Conservation (phyloP, 495 filamentous ascomycete species). For the Penicillium chermesinum region DNA sequence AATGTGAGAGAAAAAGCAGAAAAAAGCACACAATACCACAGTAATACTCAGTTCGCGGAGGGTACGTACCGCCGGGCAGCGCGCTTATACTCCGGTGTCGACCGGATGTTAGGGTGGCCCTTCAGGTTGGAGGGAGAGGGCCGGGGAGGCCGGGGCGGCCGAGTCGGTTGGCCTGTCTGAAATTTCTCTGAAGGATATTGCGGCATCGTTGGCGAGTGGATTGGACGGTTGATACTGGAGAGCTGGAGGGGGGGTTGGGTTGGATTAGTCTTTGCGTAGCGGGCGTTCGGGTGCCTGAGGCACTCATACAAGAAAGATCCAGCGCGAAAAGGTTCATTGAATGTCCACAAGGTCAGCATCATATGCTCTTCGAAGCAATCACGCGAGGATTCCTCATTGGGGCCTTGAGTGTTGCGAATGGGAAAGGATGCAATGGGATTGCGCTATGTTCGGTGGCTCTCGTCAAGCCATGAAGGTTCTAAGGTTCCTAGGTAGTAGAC, state of each 20-base stretch:
- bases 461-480: no score
- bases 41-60: not conserved
- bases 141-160: not conserved
- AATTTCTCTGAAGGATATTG: slow-evolving; percentile 5
- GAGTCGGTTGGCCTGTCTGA: not conserved
- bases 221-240: not conserved
- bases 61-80: slow-evolving; percentile 23
- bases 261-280: no score
- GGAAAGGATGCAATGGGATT: no score
- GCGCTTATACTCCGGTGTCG: slow-evolving; percentile 27
- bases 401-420: no score
- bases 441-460: no score
- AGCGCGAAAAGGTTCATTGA: no score
- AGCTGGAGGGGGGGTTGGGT: not conserved
- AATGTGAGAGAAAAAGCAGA: not conserved
- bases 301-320: not conserved
- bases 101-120: slow-evolving; percentile 19
- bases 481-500: no score
- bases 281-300: not conserved
- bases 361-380: not conserved
- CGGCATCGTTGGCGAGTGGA: not conserved
- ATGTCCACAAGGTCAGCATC: not conserved
- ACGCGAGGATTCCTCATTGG: not conserved
- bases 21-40: not conserved
- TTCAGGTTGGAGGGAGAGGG: not conserved